Conservation (phyloP, 306 rosid species). For the Gastrolobium bilobum region DNA sequence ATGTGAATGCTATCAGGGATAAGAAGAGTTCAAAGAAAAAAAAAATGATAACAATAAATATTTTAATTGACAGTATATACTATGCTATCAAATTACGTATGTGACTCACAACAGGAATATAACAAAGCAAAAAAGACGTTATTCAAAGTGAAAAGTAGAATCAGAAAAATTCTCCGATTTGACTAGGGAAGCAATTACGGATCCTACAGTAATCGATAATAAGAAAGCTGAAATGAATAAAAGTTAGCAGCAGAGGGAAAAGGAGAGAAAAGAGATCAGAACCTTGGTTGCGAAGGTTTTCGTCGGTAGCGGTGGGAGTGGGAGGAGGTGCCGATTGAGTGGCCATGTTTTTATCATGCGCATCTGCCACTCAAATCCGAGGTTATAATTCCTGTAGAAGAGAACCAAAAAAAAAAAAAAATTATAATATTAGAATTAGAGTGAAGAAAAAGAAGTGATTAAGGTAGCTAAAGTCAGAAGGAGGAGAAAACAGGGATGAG, state of each 20-base stretch:
- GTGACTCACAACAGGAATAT: not conserved
- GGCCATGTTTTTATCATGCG: slow-evolving; percentile 51
- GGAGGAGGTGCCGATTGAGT: slow-evolving; percentile 58
- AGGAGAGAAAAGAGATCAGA: not conserved
- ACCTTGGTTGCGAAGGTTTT: slow-evolving; percentile 57
- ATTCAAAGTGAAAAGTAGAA: slow-evolving; percentile 38
- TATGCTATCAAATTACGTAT: not conserved
- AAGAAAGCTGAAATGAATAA: not conserved
- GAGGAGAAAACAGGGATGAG: not conserved
- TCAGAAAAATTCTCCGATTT: not conserved
- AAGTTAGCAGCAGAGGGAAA: not conserved
- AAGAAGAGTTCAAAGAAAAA: not conserved
- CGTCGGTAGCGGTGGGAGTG: slow-evolving; percentile 51
- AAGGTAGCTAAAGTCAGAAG: not conserved
- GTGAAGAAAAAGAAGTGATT: not conserved
- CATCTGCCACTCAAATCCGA: slow-evolving; percentile 15
- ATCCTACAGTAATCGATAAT: not conserved
- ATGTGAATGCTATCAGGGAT: not conserved
- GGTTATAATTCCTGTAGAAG: not conserved
- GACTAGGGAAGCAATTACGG: not conserved
- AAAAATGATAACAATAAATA: not conserved
- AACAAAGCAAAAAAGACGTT: not conserved
- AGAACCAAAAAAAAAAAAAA: not conserved
- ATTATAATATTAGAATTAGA: not conserved
- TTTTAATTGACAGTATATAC: not conserved